These are phyloP conservation scores for Epichloe uncinata DNA, from an alignment of 2,329 filamentous ascomycete genomes.

Conservation along the genomic window DNA sequence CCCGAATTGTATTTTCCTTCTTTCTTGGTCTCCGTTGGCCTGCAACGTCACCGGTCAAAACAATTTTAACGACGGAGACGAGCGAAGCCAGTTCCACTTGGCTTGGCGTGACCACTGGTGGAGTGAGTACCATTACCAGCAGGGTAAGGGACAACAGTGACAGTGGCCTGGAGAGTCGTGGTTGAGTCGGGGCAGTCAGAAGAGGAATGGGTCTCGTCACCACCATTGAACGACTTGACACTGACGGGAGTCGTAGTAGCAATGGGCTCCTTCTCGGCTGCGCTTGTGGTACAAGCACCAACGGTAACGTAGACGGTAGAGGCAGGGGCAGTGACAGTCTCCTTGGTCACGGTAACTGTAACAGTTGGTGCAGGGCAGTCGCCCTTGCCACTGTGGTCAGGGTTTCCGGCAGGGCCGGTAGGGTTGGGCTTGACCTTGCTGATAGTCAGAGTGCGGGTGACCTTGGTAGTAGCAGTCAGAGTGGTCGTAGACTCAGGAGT, in stretches of 20 bases:
- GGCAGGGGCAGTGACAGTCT: constrained; percentile 18
- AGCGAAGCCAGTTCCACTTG: constrained; percentile 25
- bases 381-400: constrained; percentile 7
- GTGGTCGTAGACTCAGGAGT: constrained; percentile 22
- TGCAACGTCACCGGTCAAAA: neutral
- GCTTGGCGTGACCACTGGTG: constrained; percentile 17
- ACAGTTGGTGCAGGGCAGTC: constrained; percentile 10
- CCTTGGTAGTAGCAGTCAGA: constrained; percentile 23
- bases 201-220: constrained; percentile 4
- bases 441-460: constrained; percentile 23
- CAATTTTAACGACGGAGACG: constrained; percentile 18
- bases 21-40: neutral
- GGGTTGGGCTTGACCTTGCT: constrained; percentile 8
- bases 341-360: constrained; percentile 13
- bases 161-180: constrained; percentile 15
- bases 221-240: constrained; percentile 4
- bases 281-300: constrained; percentile 11
- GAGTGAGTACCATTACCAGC: constrained; percentile 22
- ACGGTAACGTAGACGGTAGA: constrained; percentile 25
- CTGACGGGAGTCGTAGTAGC: constrained; percentile 12
- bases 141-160: constrained; percentile 30
- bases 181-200: constrained; percentile 7
- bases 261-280: constrained; percentile 2
- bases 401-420: constrained; percentile 11
- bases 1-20: neutral